Percentiles rank a stretch among this genome's conserved stretches.
phyloP scores from a whole-genome alignment of 192 early-diverging fungal genomes.

The Linnemannia elongata region DNA sequence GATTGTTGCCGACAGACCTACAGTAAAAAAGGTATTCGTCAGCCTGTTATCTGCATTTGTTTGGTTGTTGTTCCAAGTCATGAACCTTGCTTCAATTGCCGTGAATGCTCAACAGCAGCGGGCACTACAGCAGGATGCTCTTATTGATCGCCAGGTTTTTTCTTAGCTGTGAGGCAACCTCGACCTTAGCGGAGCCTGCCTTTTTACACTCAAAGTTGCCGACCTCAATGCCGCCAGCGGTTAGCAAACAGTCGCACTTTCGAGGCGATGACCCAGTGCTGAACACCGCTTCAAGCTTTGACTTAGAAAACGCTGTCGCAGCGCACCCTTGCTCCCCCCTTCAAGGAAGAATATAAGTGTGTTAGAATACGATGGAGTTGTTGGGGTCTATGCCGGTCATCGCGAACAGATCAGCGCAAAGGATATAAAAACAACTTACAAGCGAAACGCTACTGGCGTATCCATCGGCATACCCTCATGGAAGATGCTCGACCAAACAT shows the following conservation, averaged over 20 bases:
- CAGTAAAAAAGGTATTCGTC: not conserved
- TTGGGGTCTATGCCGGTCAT: not conserved
- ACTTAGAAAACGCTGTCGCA: not conserved
- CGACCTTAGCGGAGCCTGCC: not conserved
- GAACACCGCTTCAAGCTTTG: not conserved
- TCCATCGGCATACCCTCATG: not conserved
- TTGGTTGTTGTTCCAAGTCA: too few species aligned
- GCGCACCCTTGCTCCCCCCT: constrained; percentile 6
- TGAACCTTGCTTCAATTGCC: too few species aligned
- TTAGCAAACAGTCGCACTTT: constrained; percentile 6
- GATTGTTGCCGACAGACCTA: not conserved
- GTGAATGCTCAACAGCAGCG: not conserved
- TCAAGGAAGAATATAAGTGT: not conserved
- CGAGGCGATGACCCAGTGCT: not conserved
- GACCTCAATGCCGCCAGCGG: not conserved
- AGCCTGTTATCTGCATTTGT: not conserved
- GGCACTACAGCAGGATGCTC: constrained; percentile 1
- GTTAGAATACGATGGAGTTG: not conserved
- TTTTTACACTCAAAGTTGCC: not conserved
- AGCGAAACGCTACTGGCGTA: not conserved
- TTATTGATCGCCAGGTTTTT: constrained; percentile 12
- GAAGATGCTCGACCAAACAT: not conserved
- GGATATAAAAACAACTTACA: constrained; percentile 1
- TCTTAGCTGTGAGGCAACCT: not conserved
- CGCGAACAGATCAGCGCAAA: too few species aligned